phyloP scores from a whole-genome alignment of 2,329 filamentous ascomycete species.

The Sphaerulina populicola region DNA sequence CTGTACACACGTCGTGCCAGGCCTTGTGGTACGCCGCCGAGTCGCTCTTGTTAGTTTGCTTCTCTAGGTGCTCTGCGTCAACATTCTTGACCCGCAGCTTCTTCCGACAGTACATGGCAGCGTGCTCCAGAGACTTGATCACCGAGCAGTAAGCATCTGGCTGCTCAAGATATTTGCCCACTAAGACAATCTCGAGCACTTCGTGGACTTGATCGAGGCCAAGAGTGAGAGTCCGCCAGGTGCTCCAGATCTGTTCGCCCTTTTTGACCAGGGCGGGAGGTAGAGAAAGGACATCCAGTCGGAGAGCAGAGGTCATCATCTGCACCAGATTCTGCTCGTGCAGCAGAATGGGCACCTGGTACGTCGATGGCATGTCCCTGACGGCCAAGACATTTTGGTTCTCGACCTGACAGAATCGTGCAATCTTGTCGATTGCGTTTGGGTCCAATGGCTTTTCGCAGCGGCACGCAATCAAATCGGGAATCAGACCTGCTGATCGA shows the following conservation, averaged over 20 bases:
- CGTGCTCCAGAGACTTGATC: conserved; percentile 80
- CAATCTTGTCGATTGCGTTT: conserved; percentile 75
- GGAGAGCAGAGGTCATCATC: conserved; percentile 57
- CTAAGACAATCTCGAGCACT: conserved; percentile 70
- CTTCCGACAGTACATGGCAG: conserved; percentile 73
- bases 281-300: conserved; percentile 48
- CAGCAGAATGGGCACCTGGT: conserved; percentile 90
- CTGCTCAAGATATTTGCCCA: conserved; percentile 83
- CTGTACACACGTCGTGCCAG: conserved; percentile 70
- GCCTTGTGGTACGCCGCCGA: conserved; percentile 68
- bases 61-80: conserved; percentile 76
- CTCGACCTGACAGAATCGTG: conserved; percentile 80
- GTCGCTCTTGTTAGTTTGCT: conserved; percentile 50
- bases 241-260: conserved; percentile 63
- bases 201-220: conserved; percentile 59
- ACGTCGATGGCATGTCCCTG: conserved; percentile 79
- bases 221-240: conserved; percentile 66
- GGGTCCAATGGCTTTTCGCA: conserved; percentile 70
- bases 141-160: conserved; percentile 82
- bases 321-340: conserved; percentile 68
- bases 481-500: conserved; percentile 63
- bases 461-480: conserved; percentile 75
- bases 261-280: conserved; percentile 49
- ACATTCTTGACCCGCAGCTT: conserved; percentile 78
- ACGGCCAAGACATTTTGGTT: conserved; percentile 77